Evolutionary conservation across 1,284 basidiomycete genomes (phyloP), one percentile per base, ranked within the genome.

Genomic region (Ustanciosporium gigantosporum): DNA sequence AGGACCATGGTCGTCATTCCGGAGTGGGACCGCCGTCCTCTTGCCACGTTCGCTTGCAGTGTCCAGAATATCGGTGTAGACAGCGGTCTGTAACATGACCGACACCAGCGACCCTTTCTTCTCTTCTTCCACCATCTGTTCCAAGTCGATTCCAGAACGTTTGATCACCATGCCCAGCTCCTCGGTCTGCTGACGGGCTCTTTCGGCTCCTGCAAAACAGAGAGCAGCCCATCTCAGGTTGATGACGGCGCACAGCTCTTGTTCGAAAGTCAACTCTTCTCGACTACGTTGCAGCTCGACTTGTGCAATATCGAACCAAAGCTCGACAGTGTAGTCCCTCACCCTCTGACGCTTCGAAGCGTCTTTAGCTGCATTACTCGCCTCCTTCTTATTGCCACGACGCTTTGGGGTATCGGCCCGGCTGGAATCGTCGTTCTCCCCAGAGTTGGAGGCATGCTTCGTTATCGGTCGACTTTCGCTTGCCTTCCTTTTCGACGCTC

Each of bases 181-280:
- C 6, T 56, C 56, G 3, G 57, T 51, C 21, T 56, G 42, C 37
- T 56, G 51, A 8, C 47, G 38, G 13, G 56, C 57, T 31, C 50
- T 19, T 31, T 51, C 50, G 11, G 56, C 57, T 5, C 62, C 62
- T 8, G 51, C 57, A 46, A 60, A 59, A 41, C 62, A 66, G 21
- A 66, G 43, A 31, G 51, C 48, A 3, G 56, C 56, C 56, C 56
- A 66, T 16, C 62, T 50, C 27, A 66, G 24, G 27, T 66, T 60
- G 39, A 56, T 55, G 34, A 57, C 41, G 15, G 55, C 46, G n/a
- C 46, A 56, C 20, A 66, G 17, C 42, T 60, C 57, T 15, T 66
- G 62, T 9, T 60, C 51, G 15, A 57, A 24, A 3, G 38, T 56
- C 44, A 66, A 20, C 25, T 66, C 62, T 2, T 43, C 41, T 6